Conservation (phyloP, 1,139 yeast species). For the Nakaseomyces kungkrabaensis region DNA sequence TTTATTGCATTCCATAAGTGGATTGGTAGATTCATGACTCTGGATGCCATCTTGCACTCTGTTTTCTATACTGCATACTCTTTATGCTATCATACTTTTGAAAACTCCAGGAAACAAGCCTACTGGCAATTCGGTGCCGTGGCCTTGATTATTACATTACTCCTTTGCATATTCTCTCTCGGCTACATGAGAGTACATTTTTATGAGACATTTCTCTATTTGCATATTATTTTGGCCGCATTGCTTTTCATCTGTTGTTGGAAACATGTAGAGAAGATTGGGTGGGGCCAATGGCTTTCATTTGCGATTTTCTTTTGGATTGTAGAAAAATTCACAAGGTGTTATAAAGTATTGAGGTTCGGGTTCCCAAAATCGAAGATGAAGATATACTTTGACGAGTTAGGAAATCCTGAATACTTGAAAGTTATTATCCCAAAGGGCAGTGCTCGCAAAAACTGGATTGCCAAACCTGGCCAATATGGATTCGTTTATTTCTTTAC, state of each 20-base stretch:
- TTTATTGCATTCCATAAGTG: constrained; percentile 57
- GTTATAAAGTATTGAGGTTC: constrained; percentile 35
- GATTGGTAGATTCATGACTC: constrained; percentile 41
- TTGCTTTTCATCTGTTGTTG: constrained; percentile 50
- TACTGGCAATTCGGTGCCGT: constrained; percentile 46
- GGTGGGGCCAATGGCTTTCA: constrained; percentile 39
- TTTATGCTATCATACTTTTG: constrained; percentile 7
- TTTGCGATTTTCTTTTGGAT: constrained; percentile 57
- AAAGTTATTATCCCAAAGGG: constrained; percentile 29
- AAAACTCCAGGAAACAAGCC: constrained; percentile 7
- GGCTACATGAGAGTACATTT: constrained; percentile 41
- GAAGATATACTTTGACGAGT: constrained; percentile 38
- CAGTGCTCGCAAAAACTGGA: constrained; percentile 23
- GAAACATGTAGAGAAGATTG: constrained; percentile 42
- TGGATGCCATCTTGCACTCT: constrained; percentile 38
- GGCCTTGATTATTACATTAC: constrained; percentile 31
- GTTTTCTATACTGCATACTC: constrained; percentile 34
- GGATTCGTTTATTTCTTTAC: constrained; percentile 21
- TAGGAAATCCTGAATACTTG: constrained; percentile 8
- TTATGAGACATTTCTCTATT: constrained; percentile 54
- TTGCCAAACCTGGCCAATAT: constrained; percentile 28
- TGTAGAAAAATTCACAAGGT: constrained; percentile 46
- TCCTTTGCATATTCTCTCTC: constrained; percentile 35
- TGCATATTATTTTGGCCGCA: constrained; percentile 51
- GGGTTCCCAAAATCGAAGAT: constrained; percentile 45